These are phyloP conservation scores for Pyrus hybrid DNA, from an alignment of 331 rosid genomes.

Conservation along the genomic window DNA sequence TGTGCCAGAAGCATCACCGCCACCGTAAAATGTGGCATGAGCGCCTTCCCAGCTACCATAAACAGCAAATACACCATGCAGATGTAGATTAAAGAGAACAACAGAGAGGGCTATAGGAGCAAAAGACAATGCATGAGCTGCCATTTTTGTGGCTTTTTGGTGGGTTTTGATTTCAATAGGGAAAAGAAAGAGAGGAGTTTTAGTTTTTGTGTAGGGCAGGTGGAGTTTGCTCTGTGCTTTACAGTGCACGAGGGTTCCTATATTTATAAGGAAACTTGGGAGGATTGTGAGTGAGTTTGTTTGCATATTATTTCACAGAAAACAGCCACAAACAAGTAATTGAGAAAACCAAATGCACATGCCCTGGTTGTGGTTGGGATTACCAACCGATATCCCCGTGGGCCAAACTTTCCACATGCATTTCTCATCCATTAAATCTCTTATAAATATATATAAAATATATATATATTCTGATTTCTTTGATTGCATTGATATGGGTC, in stretches of 20 bases:
- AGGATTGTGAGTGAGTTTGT: background rate
- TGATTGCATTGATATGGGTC: no score
- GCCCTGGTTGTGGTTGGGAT: constrained; percentile 45
- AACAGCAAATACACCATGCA: constrained; percentile 26
- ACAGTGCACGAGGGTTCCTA: constrained; percentile 19
- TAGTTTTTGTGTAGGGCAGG: background rate
- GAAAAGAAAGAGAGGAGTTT: no score
- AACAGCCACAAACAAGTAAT: constrained; percentile 12
- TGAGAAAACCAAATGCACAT: constrained; percentile 58
- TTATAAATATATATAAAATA: no score
- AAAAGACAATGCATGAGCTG: constrained; percentile 23
- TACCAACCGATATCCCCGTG: constrained; percentile 41
- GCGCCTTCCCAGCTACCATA: constrained; percentile 60
- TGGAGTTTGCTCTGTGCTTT: constrained; percentile 18
- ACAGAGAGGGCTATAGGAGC: constrained; percentile 11
- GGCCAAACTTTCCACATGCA: constrained; percentile 16
- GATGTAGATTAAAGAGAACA: constrained; percentile 15
- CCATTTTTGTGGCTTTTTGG: constrained; percentile 12
- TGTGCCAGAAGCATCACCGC: constrained; percentile 83
- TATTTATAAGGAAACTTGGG: constrained; percentile 43
- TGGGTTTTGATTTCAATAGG: no score
- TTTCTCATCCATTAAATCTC: background rate
- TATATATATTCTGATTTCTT: background rate
- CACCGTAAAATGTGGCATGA: constrained; percentile 84
- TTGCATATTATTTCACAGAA: background rate